Evolutionary conservation across 352 stramenopile species (phyloP).

Genomic region (Aphanomyces astaci): DNA sequence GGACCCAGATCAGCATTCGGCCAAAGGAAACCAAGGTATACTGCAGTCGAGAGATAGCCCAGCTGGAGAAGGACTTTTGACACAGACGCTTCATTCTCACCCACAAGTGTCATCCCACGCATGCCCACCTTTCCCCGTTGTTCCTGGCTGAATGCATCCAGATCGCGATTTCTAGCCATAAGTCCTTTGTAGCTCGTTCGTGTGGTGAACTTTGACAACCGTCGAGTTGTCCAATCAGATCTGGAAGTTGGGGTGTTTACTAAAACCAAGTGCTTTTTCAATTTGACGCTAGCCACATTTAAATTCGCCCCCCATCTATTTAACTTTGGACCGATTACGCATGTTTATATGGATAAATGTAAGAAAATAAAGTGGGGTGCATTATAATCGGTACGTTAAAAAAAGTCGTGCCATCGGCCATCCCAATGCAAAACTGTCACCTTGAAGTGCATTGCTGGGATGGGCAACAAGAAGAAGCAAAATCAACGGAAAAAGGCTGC

Average conservation of each 20-base stretch:
- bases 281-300: no score
- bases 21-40: slow-evolving; percentile 17
- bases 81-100: not conserved
- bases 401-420: not conserved
- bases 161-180: not conserved
- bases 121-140: not conserved
- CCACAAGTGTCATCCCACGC: not conserved
- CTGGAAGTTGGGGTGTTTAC: not conserved
- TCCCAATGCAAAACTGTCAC: slow-evolving; percentile 4
- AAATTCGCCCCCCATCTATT: not conserved
- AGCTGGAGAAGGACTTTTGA: slow-evolving; percentile 8
- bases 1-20: not conserved
- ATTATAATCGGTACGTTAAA: no score
- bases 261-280: slow-evolving; percentile 6
- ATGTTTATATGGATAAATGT: no score
- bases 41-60: slow-evolving; percentile 1
- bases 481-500: slow-evolving; percentile 41
- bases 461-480: slow-evolving; percentile 74
- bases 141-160: not conserved
- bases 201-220: not conserved
- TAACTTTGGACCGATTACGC: no score
- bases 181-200: not conserved
- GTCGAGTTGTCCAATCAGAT: not conserved
- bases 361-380: not conserved
- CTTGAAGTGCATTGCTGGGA: slow-evolving; percentile 25